Conservation (phyloP, 2,329 filamentous ascomycete genomes). For the Diaporthe australafricana region DNA sequence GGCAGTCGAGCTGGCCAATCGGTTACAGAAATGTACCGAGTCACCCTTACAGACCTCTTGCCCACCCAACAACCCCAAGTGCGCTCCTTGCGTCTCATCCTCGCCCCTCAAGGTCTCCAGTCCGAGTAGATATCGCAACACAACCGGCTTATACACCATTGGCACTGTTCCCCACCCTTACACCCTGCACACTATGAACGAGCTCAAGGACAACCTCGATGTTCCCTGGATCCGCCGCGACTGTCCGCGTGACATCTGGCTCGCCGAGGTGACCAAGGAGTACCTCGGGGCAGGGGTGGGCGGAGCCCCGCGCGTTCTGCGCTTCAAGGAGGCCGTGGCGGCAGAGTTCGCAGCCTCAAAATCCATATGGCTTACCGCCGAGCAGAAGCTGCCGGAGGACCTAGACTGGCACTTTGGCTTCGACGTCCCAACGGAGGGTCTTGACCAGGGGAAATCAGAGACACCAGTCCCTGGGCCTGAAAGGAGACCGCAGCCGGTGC, state of each 20-base stretch:
- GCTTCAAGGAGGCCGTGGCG: conserved; percentile 85
- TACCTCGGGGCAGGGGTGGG: conserved; percentile 73
- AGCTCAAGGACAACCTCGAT: conserved; percentile 70
- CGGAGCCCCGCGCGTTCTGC: conserved; percentile 73
- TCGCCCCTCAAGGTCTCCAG: conserved; percentile 76
- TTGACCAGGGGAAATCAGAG: conserved; percentile 64
- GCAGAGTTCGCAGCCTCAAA: conserved; percentile 71
- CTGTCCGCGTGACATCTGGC: conserved; percentile 82
- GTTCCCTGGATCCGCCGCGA: conserved; percentile 74
- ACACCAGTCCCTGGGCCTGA: conserved; percentile 70
- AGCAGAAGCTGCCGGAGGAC: conserved; percentile 72
- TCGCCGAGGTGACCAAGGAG: conserved; percentile 76
- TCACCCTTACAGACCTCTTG: conserved; percentile 82
- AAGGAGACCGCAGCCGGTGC: conserved; percentile 62
- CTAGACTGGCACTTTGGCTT: conserved; percentile 94
- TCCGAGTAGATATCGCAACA: conserved; percentile 76
- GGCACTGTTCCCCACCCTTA: conserved; percentile 92
- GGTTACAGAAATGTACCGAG: conserved; percentile 80
- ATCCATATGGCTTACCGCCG: conserved; percentile 86
- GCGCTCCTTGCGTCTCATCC: conserved; percentile 77
- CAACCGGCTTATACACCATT: conserved; percentile 80
- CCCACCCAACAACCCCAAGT: conserved; percentile 82
- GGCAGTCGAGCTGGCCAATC: conserved; percentile 77
- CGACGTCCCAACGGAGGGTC: conserved; percentile 70
- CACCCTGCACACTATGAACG: conserved; percentile 78